Conservation (phyloP, 2,329 filamentous ascomycete species). For the Exophiala oligosperma region DNA sequence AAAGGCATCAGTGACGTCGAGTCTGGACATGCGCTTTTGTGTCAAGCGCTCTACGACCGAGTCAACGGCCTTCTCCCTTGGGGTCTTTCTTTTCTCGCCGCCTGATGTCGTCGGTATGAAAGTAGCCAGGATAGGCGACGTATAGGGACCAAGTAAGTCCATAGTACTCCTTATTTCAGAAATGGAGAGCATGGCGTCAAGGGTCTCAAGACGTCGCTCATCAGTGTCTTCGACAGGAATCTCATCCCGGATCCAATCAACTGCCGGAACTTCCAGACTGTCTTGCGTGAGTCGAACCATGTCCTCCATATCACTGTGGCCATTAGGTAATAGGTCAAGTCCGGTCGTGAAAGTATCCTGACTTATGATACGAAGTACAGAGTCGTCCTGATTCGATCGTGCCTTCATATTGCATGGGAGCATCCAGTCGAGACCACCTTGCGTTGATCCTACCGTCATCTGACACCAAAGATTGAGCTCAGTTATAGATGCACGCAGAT, state of each 20-base stretch:
- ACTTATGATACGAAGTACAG: slow-evolving; percentile 72
- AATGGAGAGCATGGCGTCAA: slow-evolving; percentile 49
- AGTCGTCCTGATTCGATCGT: slow-evolving; percentile 63
- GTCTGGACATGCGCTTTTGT: slow-evolving; percentile 13
- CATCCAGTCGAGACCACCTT: slow-evolving; percentile 90
- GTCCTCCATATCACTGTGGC: slow-evolving; percentile 13
- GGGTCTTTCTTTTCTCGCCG: slow-evolving; percentile 1
- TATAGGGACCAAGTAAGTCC: slow-evolving; percentile 16
- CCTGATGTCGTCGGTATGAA: slow-evolving; percentile 3
- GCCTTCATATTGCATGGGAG: slow-evolving; percentile 71
- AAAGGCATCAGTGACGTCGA: slow-evolving; percentile 46
- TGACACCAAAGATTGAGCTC: slow-evolving; percentile 98
- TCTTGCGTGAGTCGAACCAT: slow-evolving; percentile 17
- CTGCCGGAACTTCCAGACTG: slow-evolving; percentile 13
- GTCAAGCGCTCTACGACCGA: slow-evolving; percentile 32
- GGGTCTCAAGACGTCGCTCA: slow-evolving; percentile 59
- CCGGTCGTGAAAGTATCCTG: slow-evolving; percentile 72
- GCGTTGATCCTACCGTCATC: slow-evolving; percentile 86
- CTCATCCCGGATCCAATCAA: slow-evolving; percentile 32
- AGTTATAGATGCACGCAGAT: slow-evolving; percentile 77
- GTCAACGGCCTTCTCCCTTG: slow-evolving; percentile 6
- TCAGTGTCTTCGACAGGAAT: slow-evolving; percentile 58
- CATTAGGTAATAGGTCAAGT: slow-evolving; percentile 63
- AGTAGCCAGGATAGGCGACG: slow-evolving; percentile 7
- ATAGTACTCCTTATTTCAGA: slow-evolving; percentile 21